phyloP scores from a whole-genome alignment of 2,329 filamentous ascomycete genomes.

The Fusarium hainanense region DNA sequence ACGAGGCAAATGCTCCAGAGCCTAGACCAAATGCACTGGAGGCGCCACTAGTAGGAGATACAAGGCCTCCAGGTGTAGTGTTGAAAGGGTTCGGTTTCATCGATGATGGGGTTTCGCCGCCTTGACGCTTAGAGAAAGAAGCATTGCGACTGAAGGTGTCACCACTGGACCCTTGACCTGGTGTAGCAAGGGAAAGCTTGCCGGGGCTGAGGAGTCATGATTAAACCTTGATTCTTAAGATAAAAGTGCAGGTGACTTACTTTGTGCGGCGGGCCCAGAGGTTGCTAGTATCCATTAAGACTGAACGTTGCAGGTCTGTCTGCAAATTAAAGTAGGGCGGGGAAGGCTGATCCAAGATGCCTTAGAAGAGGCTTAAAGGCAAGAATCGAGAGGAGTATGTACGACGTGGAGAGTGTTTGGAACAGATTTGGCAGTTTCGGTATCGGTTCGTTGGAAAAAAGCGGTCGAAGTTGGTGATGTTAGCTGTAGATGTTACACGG shows the following conservation, averaged over 20 bases:
- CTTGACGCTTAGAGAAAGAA: slow-evolving; percentile 78
- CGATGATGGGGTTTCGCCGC: slow-evolving; percentile 73
- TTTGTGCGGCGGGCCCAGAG: slow-evolving; percentile 87
- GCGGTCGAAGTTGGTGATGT: slow-evolving; percentile 32
- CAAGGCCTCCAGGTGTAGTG: slow-evolving; percentile 71
- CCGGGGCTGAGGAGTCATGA: slow-evolving; percentile 67
- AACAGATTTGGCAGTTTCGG: background rate
- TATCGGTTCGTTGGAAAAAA: slow-evolving; percentile 1
- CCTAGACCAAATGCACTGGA: slow-evolving; percentile 94
- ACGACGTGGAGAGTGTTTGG: slow-evolving; percentile 4
- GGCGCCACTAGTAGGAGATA: slow-evolving; percentile 66
- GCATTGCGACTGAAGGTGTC: slow-evolving; percentile 70
- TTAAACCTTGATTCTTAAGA: slow-evolving; percentile 18
- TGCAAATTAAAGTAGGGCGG: slow-evolving; percentile 40
- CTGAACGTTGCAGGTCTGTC: slow-evolving; percentile 45
- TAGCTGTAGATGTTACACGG: slow-evolving; percentile 30
- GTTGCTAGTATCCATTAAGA: slow-evolving; percentile 66
- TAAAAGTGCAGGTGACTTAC: slow-evolving; percentile 61
- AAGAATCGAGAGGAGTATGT: slow-evolving; percentile 10
- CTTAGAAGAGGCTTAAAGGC: slow-evolving; percentile 22
- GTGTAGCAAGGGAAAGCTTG: slow-evolving; percentile 91
- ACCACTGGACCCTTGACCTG: slow-evolving; percentile 66
- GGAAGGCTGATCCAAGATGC: slow-evolving; percentile 41
- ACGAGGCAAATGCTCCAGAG: slow-evolving; percentile 94
- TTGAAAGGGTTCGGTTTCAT: slow-evolving; percentile 81